A percentile compares a stretch with the other conserved stretches of the same genome.
These are phyloP conservation scores for Termitomyces sp. DNA, from an alignment of 768 basidiomycete species.

Conservation along the genomic window DNA sequence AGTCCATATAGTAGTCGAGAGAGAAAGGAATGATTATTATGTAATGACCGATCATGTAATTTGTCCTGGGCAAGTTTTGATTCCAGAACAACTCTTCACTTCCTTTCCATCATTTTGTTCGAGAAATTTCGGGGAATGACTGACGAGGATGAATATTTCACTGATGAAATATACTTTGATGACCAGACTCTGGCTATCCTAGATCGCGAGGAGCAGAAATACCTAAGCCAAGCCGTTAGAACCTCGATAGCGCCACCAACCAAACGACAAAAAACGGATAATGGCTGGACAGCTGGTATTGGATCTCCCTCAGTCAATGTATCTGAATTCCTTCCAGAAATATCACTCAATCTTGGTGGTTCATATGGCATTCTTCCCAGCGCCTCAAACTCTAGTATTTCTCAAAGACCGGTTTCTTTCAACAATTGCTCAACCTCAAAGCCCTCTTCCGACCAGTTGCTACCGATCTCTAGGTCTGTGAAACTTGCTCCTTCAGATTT, in stretches of 20 bases:
- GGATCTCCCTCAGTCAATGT: constrained; percentile 28
- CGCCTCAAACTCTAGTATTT: not conserved
- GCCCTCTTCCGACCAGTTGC: not conserved
- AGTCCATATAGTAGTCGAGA: constrained; percentile 22
- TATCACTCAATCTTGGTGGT: constrained; percentile 55
- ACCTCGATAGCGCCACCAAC: constrained; percentile 24
- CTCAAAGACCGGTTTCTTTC: not conserved
- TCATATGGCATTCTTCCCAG: constrained; percentile 39
- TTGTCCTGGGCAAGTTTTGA: not conserved
- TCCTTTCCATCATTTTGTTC: not conserved
- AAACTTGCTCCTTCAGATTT: not conserved
- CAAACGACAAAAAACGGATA: constrained; percentile 52
- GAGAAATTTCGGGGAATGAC: constrained; percentile 35
- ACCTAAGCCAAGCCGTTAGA: constrained; percentile 21
- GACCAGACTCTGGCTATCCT: constrained; percentile 55
- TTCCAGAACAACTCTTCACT: not conserved
- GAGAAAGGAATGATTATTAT: constrained; percentile 5
- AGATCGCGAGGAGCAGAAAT: constrained; percentile 51
- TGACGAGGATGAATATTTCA: constrained; percentile 60
- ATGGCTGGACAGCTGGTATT: constrained; percentile 34
- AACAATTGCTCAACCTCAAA: not conserved
- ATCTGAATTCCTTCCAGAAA: constrained; percentile 54
- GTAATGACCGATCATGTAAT: constrained; percentile 11
- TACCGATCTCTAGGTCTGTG: not conserved
- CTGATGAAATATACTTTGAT: constrained; percentile 61